Evolutionary conservation across 2,329 filamentous ascomycete species (phyloP), one percentile per base, ranked within the genome.

Genomic region (Aspergillus sp.): DNA sequence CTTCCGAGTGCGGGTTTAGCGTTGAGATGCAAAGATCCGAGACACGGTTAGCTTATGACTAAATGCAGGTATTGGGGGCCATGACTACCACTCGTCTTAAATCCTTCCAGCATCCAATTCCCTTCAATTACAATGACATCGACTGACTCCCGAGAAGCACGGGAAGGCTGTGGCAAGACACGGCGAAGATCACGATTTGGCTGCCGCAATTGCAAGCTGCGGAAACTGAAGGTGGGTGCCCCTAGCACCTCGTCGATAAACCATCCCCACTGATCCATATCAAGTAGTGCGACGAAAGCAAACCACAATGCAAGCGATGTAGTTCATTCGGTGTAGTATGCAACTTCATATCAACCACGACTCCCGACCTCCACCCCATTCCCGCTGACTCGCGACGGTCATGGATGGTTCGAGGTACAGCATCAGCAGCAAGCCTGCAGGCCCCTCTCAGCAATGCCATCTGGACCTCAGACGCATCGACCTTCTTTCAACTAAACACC

Each of bases 151-250:
- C 50, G 32, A 38, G 19, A 3, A 3, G 7, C 2, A 17, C 54
- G 19, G 41, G 21, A 56, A 30, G 17, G 38, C 19, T 4, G 1
- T 1, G 4, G 1, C 1, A 62, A n/a, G 13, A 39, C 54, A 51
- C 23, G 0, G 39, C 66, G 71, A 32, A 77, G 80, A 59, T 82
- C 81, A 15, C 76, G 79, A 68, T 75, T 72, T 61, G 81, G 82
- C 36, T 84, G 82, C 56, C 77, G 79, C 10, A 84, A 83, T 64
- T 84, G 82, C 70, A 83, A 83, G 67, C 75, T 83, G 4, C 67
- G 82, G 60, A 82, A 82, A 63, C 61, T 84, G 57, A 84, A 82
- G 74, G 81, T 81, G 23, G 23, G 2, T 36, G 70, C 61, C 13
- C 13, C n/a, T 39, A 10, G 21, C 41, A 23, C 19, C 32, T 36